Conservation (phyloP, 129 eudicot species). For the Ambrosia artemisiifolia region DNA sequence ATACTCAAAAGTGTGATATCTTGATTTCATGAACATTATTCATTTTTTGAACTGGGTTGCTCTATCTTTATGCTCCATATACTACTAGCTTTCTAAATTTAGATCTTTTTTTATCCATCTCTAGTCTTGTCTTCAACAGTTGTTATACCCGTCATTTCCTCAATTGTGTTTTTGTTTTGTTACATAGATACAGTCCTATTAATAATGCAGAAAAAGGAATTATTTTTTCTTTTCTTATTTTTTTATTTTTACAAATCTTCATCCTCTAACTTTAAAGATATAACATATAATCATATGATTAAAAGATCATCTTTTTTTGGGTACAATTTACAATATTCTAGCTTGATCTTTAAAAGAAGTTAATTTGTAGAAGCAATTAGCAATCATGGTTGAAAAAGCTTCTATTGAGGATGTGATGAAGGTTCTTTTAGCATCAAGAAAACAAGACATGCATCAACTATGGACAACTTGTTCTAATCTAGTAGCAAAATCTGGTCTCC, state of each 20-base stretch:
- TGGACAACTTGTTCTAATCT: constrained; percentile 94
- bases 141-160: constrained; percentile 40
- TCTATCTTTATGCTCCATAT: constrained; percentile 39
- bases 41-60: constrained; percentile 49
- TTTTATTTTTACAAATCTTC: constrained; percentile 19
- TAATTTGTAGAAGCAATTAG: constrained; percentile 77
- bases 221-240: too few relatives aligned
- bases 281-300: constrained; percentile 24
- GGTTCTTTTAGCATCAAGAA: constrained; percentile 90
- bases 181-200: constrained; percentile 24
- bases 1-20: constrained; percentile 16
- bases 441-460: constrained; percentile 95
- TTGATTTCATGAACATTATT: constrained; percentile 59
- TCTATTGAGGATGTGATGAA: constrained; percentile 99
- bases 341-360: not conserved
- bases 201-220: constrained; percentile 29
- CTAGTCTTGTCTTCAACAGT: constrained; percentile 88
- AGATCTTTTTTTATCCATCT: constrained; percentile 43
- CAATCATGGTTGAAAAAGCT: constrained; percentile 76
- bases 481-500: constrained; percentile 93
- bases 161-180: constrained; percentile 37
- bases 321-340: constrained; percentile 2
- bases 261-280: constrained; percentile 3
- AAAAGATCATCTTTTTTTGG: not conserved
- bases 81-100: constrained; percentile 51